Base-by-base conservation (phyloP, 805 yeast genomes). In the Cyberlindnera sargentensis region DNA sequence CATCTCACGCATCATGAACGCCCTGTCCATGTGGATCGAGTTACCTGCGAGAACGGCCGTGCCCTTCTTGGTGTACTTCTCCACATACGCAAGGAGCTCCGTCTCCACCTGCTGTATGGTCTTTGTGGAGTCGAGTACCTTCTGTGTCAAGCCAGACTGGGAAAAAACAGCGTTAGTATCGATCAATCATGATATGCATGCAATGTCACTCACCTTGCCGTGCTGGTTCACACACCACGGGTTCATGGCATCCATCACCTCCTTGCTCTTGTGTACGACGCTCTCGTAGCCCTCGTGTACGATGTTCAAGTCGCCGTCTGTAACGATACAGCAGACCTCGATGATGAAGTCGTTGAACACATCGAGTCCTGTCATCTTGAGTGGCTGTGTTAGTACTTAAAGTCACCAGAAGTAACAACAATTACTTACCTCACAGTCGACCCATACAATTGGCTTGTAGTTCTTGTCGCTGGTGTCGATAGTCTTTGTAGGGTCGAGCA, bases 171-270 rank as follows among this genome's bases (percentile, higher is more conserved):
- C 5, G 39, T 45, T 45, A 40, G 64, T 60, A 34, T 11, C 20
- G 20, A 15, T 15, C 20, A 15, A 15, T 15, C 20, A 15, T 15
- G 20, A 29, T n/a, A 31, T 3, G 28, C 6, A 11, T 9, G 5
- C 9, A 11, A 1, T 7, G 11, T 28, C 4, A 43, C 51, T 31
- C 37, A 46, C 49, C 20, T 48, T 47, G 1, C 86, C 87, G 62
- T 91, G 99, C 42, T 85, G 95, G 4, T 73, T 68, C 9, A 75
- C 66, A 65, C 98, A 91, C 98, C 98, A 93, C 38, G 80, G 84
- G 60, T 78, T 73, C 98, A 93, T 93, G 3, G 61, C 55, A 49
- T 80, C 84, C 71, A 93, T 68, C 1, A 70, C 67, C 7, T 64
- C 65, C 43, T 78, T 68, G 31, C 83, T 82, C 49, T 75, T 80